Conservation (phyloP, 768 basidiomycete genomes). For the Gyrodon lividus region DNA sequence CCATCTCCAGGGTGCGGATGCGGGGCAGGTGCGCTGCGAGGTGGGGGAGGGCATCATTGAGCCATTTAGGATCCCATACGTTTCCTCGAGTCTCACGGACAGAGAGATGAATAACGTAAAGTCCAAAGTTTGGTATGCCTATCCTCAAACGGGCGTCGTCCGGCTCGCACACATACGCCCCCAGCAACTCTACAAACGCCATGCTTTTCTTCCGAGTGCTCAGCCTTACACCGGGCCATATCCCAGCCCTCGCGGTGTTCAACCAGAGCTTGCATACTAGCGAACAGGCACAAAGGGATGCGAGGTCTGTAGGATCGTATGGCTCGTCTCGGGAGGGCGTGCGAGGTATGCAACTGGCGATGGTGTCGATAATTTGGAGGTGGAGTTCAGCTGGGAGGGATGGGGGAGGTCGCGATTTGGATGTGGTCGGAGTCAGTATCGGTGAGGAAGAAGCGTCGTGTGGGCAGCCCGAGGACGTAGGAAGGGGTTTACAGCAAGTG, state of each 20-base stretch:
- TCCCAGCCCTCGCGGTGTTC: constrained; percentile 18
- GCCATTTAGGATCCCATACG: constrained; percentile 34
- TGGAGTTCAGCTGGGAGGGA: constrained; percentile 31
- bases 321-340: constrained; percentile 8
- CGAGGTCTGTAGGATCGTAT: constrained; percentile 17
- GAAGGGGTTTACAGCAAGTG: neutral
- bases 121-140: constrained; percentile 55
- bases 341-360: constrained; percentile 17
- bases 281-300: constrained; percentile 24
- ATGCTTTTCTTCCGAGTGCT: constrained; percentile 18
- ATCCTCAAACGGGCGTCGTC: constrained; percentile 26
- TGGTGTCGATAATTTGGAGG: constrained; percentile 27
- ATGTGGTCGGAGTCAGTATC: constrained; percentile 1
- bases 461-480: neutral
- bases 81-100: constrained; percentile 31
- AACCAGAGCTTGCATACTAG: constrained; percentile 34
- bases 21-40: constrained; percentile 20
- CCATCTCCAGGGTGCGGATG: constrained; percentile 28
- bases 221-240: constrained; percentile 27
- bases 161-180: constrained; percentile 12
- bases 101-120: constrained; percentile 42
- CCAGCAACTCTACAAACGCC: constrained; percentile 19
- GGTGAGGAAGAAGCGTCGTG: neutral
- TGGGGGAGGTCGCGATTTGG: constrained; percentile 11
- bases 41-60: constrained; percentile 28